These are phyloP conservation scores for Trichoderma arundinaceum DNA, from an alignment of 2,329 filamentous ascomycete genomes.

Conservation along the genomic window DNA sequence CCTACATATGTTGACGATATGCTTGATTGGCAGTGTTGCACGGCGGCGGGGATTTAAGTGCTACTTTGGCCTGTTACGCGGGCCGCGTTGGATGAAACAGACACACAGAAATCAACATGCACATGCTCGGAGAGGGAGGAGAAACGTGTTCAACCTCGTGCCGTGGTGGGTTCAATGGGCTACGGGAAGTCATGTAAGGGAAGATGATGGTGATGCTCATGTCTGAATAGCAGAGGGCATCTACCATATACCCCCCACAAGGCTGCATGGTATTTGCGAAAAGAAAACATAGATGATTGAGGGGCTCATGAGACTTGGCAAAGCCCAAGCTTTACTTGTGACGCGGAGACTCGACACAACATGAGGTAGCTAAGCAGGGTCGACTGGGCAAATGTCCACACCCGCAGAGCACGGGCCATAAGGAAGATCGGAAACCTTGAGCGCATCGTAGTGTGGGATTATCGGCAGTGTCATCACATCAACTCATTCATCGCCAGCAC, in stretches of 20 bases:
- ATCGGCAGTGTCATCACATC: not conserved
- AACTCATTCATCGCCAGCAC: too few species aligned
- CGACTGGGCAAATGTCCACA: not conserved
- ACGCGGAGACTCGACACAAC: accelerated
- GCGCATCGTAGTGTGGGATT: too few species aligned
- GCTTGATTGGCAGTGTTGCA: not conserved
- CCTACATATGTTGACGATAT: too few species aligned
- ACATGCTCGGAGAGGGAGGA: not conserved
- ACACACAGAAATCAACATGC: not conserved
- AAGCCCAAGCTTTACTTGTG: not conserved
- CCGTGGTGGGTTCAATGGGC: not conserved
- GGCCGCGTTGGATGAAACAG: not conserved
- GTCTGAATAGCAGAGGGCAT: not conserved
- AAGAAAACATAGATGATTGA: not conserved
- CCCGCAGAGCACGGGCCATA: too few species aligned
- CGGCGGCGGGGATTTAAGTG: not conserved
- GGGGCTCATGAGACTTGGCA: not conserved
- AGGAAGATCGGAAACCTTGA: too few species aligned
- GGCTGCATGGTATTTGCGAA: not conserved
- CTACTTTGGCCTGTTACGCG: not conserved
- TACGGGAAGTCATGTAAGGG: not conserved
- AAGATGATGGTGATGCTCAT: not conserved
- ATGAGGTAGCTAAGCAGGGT: not conserved
- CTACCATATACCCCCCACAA: not conserved
- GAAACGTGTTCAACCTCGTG: not conserved